Evolutionary conservation across 2,329 filamentous ascomycete genomes (phyloP).

Genomic region (Septoria linicola): DNA sequence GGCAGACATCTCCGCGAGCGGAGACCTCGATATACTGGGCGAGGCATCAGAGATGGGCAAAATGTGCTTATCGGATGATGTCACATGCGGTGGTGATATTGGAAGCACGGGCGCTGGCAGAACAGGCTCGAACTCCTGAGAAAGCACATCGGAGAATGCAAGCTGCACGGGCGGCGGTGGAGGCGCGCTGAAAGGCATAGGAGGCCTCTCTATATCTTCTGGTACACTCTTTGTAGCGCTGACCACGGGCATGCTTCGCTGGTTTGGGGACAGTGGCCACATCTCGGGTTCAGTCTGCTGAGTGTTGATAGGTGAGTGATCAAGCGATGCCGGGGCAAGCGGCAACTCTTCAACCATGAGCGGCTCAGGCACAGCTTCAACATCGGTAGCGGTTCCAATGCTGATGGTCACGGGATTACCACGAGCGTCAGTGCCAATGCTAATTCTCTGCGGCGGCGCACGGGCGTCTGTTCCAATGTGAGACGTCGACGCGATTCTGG

Average conservation of each 20-base stretch:
- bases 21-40: constrained; percentile 6
- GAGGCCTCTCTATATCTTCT: constrained; percentile 16
- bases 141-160: constrained; percentile 25
- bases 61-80: background rate
- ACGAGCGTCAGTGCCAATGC: background rate
- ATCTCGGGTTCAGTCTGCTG: constrained; percentile 39
- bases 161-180: constrained; percentile 17
- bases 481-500: constrained; percentile 1
- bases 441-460: constrained; percentile 5
- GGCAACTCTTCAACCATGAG: constrained; percentile 13
- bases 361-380: constrained; percentile 8
- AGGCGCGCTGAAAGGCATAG: constrained; percentile 19
- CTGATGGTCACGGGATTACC: constrained; percentile 9
- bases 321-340: constrained; percentile 10
- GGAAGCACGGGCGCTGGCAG: constrained; percentile 7
- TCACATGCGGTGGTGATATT: too few relatives aligned
- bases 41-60: background rate
- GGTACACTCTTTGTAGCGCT: constrained; percentile 7
- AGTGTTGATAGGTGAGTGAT: constrained; percentile 41
- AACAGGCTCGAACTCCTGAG: constrained; percentile 26
- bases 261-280: constrained; percentile 11
- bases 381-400: constrained; percentile 13
- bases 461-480: constrained; percentile 21
- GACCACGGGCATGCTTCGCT: constrained; percentile 7
- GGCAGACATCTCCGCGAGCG: constrained; percentile 18